Percentiles rank a stretch among this genome's conserved stretches.
phyloP scores from a whole-genome alignment of 2,329 filamentous ascomycete species.

The Hypoxylon sp. region DNA sequence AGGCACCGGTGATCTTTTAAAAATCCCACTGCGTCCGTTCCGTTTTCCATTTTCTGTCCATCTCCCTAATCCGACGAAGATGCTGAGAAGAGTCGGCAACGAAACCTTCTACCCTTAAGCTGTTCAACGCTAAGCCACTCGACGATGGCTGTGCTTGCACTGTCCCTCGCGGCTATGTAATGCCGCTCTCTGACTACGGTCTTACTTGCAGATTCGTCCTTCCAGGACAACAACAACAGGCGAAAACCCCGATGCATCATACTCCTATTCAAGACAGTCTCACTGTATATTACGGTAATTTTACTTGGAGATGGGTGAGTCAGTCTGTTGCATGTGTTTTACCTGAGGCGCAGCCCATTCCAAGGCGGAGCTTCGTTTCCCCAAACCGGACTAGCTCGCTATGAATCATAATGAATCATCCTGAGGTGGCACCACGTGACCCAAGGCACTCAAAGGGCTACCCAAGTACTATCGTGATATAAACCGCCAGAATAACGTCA shows the following conservation, averaged over 20 bases:
- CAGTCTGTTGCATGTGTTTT: not conserved
- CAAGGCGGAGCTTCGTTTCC: not conserved
- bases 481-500: slow-evolving; percentile 3
- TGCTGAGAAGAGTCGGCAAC: too few relatives aligned
- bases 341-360: not conserved
- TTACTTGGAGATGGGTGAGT: not conserved
- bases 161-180: not conserved
- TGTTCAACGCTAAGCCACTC: not conserved
- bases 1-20: not conserved
- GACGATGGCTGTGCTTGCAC: not conserved
- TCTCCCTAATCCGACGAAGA: not conserved
- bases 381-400: not conserved
- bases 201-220: not conserved
- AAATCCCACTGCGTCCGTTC: not conserved
- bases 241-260: not conserved
- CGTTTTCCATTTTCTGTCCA: not conserved
- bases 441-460: not conserved
- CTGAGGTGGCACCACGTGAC: not conserved
- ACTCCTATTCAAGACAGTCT: not conserved
- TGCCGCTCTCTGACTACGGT: not conserved
- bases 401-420: slow-evolving; percentile 1
- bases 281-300: not conserved
- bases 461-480: not conserved
- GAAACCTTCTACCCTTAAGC: too few relatives aligned
- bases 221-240: not conserved